These are phyloP conservation scores for Chalciporus chontae DNA, from an alignment of 768 basidiomycete genomes.

Conservation along the genomic window DNA sequence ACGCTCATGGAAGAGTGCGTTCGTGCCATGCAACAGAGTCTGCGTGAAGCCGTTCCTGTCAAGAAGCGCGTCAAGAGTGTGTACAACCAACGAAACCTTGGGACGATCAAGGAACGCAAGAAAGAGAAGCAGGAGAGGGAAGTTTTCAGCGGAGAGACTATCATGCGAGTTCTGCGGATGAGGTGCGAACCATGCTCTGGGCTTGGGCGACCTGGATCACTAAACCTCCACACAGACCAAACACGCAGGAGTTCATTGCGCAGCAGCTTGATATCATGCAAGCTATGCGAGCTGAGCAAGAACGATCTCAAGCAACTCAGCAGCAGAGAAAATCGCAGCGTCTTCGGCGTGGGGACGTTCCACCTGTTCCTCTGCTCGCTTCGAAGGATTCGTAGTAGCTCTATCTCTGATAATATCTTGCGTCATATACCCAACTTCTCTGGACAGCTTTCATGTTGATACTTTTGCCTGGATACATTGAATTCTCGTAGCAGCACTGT, in stretches of 20 bases:
- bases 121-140: constrained; percentile 81
- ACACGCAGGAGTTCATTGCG: constrained; percentile 81
- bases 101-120: constrained; percentile 93
- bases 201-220: not conserved
- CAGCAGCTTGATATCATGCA: constrained; percentile 83
- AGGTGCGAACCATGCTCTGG: constrained; percentile 47
- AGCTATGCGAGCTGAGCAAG: constrained; percentile 80
- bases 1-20: constrained; percentile 93
- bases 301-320: constrained; percentile 61
- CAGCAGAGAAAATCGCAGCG: constrained; percentile 60
- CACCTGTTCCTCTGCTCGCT: constrained; percentile 30
- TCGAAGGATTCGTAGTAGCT: constrained; percentile 13
- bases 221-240: constrained; percentile 45
- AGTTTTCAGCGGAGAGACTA: constrained; percentile 78
- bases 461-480: constrained; percentile 2
- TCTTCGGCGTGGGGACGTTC: constrained; percentile 33
- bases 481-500: constrained; percentile 5
- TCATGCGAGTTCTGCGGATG: constrained; percentile 94
- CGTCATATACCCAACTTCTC: constrained; percentile 24
- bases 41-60: constrained; percentile 68
- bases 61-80: constrained; percentile 93
- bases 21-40: constrained; percentile 86
- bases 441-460: constrained; percentile 4
- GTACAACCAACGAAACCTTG: constrained; percentile 87
- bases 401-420: constrained; percentile 25